These are phyloP conservation scores for Metschnikowia continentalis DNA, from an alignment of 805 yeast genomes.

Conservation along the genomic window DNA sequence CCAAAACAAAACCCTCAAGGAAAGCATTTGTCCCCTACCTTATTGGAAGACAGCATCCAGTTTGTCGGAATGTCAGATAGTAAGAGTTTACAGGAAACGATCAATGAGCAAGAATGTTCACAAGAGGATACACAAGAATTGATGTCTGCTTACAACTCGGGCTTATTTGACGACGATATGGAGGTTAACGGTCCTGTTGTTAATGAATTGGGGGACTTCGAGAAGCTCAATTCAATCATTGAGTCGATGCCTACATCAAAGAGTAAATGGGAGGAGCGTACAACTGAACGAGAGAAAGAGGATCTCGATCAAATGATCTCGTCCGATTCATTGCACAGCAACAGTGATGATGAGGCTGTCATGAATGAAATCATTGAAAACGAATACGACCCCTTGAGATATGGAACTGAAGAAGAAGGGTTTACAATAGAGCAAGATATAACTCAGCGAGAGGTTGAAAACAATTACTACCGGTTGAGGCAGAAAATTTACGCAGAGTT, in stretches of 20 bases:
- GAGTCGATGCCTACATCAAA: constrained; percentile 25
- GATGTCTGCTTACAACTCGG: constrained; percentile 58
- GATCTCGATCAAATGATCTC: neutral
- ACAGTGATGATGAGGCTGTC: constrained; percentile 28
- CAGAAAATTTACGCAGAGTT: constrained; percentile 36
- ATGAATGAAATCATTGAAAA: constrained; percentile 44
- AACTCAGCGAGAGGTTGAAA: constrained; percentile 39
- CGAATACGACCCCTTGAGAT: constrained; percentile 12
- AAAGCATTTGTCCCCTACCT: neutral
- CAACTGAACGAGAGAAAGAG: neutral
- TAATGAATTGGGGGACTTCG: constrained; percentile 51
- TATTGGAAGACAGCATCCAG: neutral
- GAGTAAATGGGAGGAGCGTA: constrained; percentile 5
- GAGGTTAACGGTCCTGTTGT: constrained; percentile 54
- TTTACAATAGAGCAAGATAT: constrained; percentile 39
- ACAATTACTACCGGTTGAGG: constrained; percentile 55
- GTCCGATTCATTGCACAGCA: neutral
- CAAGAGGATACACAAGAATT: constrained; percentile 49
- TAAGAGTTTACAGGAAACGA: neutral
- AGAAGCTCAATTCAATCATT: constrained; percentile 44
- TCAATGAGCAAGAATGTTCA: neutral
- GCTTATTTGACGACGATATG: constrained; percentile 58
- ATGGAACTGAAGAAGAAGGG: constrained; percentile 18
- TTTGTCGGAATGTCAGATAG: neutral
- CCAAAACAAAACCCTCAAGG: constrained; percentile 8